Evolutionary conservation across 768 basidiomycete species (phyloP), one percentile per base, ranked within the genome.

Genomic region (Trametes punicea): DNA sequence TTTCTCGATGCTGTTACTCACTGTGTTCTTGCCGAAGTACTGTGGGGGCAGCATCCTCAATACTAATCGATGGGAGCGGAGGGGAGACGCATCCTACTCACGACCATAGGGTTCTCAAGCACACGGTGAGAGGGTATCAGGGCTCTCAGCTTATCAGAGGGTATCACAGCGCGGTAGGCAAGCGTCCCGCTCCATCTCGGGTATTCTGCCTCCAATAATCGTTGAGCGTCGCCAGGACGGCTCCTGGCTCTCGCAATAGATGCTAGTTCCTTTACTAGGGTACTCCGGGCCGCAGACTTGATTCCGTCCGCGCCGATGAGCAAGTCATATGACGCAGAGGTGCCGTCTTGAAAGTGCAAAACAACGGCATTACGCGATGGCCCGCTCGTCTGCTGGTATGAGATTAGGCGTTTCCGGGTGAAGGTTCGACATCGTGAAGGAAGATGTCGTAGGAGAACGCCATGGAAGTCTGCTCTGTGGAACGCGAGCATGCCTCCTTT

Each of bases 281-380:
- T 47, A 6, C 60, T 55, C 20, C 77, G 73, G 18, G 72, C 79
- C 54, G 72, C 74, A 27, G 84, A 86, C 69, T 81, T 82, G 56
- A 87, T 57, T 4, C 85, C 85, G 60, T 88, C 86, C n/a, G 84
- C 85, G 33, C 85, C 86, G 49, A 88, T 69, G 39, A 90, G 78
- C 10, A 88, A 65, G 65, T 89, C 86, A 64, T 84, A 88, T 21
- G 74, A 72, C 4, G 82, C 74, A 10, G 71, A 75, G 13, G 82
- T 74, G 38, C 83, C 85, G 62, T 89, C 88, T 59, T 79, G 71
- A 65, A 89, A 90, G 20, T 72, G 63, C 55, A 90, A 70, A 26
- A 69, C 74, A 59, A 85, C 75, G 18, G 70, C 69, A 2, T 73
- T 74, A 9, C 26, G 46, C n/a, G 46, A 18, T 18, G 42, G 21